These are phyloP conservation scores for Epichloe scottii DNA, from an alignment of 2,329 filamentous ascomycete genomes.

Conservation along the genomic window DNA sequence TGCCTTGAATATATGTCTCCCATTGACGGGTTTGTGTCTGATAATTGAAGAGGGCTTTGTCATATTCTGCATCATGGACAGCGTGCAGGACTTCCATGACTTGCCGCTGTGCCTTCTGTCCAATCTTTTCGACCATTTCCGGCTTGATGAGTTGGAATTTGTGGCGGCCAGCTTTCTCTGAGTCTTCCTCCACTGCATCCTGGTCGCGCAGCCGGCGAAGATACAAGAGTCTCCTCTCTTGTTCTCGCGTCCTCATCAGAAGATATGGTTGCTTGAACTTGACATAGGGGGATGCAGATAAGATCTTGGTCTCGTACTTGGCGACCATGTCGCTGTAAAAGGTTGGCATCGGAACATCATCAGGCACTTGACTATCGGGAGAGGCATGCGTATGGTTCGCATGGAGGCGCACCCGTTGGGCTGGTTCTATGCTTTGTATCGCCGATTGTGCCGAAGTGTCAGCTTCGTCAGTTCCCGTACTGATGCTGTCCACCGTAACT, in stretches of 20 bases:
- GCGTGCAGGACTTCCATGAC: slow-evolving; percentile 90
- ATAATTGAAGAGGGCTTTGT: slow-evolving; percentile 88
- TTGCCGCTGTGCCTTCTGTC: slow-evolving; percentile 68
- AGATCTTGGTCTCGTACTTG: slow-evolving; percentile 81
- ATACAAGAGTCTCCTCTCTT: slow-evolving; percentile 73
- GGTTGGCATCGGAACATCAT: slow-evolving; percentile 73
- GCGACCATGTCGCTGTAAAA: slow-evolving; percentile 94
- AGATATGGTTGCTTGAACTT: slow-evolving; percentile 91
- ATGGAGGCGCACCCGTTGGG: slow-evolving; percentile 24
- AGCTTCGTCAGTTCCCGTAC: slow-evolving; percentile 16
- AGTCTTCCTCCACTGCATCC: slow-evolving; percentile 45
- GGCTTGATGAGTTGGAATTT: slow-evolving; percentile 86
- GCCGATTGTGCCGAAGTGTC: slow-evolving; percentile 15
- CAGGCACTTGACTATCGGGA: slow-evolving; percentile 49
- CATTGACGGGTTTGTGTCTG: slow-evolving; percentile 89
- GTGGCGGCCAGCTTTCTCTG: slow-evolving; percentile 51
- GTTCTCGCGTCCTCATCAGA: slow-evolving; percentile 80
- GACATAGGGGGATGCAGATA: slow-evolving; percentile 93
- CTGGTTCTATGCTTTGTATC: slow-evolving; percentile 13
- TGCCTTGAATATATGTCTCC: slow-evolving; percentile 88
- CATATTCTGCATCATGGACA: slow-evolving; percentile 92
- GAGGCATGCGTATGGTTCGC: slow-evolving; percentile 31
- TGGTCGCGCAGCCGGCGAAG: slow-evolving; percentile 75
- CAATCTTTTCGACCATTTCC: slow-evolving; percentile 83
- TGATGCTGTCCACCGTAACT: slow-evolving; percentile 17